A percentile compares a stretch with the other conserved stretches of the same genome.
These are phyloP conservation scores for Hordeum marinum DNA, from an alignment of 176 grass and related monocot species.

Conservation along the genomic window DNA sequence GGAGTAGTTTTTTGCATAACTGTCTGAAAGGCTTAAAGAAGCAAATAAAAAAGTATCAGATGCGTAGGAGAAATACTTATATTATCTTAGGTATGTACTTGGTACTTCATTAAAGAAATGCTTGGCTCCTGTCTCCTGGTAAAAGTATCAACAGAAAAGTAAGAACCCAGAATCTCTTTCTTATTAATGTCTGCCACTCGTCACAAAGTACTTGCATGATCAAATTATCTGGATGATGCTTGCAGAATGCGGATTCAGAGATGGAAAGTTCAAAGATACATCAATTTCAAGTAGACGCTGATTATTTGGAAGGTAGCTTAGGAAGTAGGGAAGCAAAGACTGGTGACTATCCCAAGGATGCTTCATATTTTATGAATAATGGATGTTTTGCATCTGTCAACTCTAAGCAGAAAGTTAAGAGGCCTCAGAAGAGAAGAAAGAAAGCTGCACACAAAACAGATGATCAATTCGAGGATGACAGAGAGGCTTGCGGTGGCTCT, in stretches of 20 bases:
- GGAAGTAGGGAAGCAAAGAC: constrained; percentile 91
- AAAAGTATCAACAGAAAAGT: constrained; percentile 72
- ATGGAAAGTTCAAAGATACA: constrained; percentile 80
- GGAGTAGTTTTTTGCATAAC: no score
- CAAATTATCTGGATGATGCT: no score
- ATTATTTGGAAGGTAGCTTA: constrained; percentile 77
- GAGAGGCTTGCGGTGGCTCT: constrained; percentile 92
- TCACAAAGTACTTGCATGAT: background rate
- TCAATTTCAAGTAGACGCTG: constrained; percentile 56
- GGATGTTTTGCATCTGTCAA: constrained; percentile 40
- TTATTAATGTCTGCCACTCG: constrained; percentile 1
- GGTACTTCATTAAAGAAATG: no score
- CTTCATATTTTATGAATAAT: constrained; percentile 41
- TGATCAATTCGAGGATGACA: constrained; percentile 67
- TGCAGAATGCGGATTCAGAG: background rate
- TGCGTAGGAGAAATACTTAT: no score
- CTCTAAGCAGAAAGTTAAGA: constrained; percentile 56
- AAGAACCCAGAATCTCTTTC: constrained; percentile 21
- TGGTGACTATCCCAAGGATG: constrained; percentile 49
- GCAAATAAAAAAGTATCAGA: no score
- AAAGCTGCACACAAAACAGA: constrained; percentile 37
- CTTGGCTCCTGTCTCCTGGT: constrained; percentile 32
- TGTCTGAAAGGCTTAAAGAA: no score
- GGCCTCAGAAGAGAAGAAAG: constrained; percentile 47
- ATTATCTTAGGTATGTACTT: no score